Evolutionary conservation across 1,284 basidiomycete species (phyloP).

Genomic region (Phlebopus sp.): DNA sequence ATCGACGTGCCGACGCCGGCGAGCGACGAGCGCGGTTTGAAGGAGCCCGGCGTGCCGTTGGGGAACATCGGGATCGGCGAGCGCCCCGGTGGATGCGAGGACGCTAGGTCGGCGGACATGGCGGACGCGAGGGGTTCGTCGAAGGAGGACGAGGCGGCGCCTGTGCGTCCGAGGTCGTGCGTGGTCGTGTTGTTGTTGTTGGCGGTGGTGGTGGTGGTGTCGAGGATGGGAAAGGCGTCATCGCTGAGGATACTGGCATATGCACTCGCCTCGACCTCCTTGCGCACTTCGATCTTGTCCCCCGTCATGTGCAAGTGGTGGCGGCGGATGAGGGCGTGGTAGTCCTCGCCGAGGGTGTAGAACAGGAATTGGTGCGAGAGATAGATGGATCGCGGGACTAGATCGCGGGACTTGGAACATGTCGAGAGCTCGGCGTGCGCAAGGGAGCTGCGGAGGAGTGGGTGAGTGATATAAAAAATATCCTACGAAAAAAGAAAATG

Average conservation of each 20-base stretch:
- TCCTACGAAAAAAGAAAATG: background rate
- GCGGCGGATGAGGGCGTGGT: slow-evolving; percentile 71
- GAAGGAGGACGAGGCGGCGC: slow-evolving; percentile 59
- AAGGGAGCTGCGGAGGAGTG: slow-evolving; percentile 48
- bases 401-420: slow-evolving; percentile 50
- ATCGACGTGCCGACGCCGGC: slow-evolving; percentile 50
- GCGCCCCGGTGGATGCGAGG: slow-evolving; percentile 45
- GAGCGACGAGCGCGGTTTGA: no score
- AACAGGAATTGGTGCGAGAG: slow-evolving; percentile 81
- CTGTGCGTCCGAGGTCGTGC: slow-evolving; percentile 36
- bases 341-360: slow-evolving; percentile 72
- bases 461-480: background rate
- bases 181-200: background rate
- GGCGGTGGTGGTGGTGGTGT: slow-evolving; percentile 19
- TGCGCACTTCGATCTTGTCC: slow-evolving; percentile 65
- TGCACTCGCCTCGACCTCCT: slow-evolving; percentile 65
- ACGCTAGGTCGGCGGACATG: slow-evolving; percentile 62
- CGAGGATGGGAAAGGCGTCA: slow-evolving; percentile 47
- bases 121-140: slow-evolving; percentile 77
- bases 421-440: slow-evolving; percentile 81
- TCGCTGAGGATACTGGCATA: slow-evolving; percentile 35
- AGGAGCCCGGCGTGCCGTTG: slow-evolving; percentile 46
- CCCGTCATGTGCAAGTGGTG: slow-evolving; percentile 62
- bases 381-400: slow-evolving; percentile 74
- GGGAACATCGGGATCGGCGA: slow-evolving; percentile 71